Percentiles rank a stretch among this genome's conserved stretches.
Evolutionary conservation across 225 moss, liverwort and hornwort species (phyloP).

Genomic region (Lunularia cruciata): DNA sequence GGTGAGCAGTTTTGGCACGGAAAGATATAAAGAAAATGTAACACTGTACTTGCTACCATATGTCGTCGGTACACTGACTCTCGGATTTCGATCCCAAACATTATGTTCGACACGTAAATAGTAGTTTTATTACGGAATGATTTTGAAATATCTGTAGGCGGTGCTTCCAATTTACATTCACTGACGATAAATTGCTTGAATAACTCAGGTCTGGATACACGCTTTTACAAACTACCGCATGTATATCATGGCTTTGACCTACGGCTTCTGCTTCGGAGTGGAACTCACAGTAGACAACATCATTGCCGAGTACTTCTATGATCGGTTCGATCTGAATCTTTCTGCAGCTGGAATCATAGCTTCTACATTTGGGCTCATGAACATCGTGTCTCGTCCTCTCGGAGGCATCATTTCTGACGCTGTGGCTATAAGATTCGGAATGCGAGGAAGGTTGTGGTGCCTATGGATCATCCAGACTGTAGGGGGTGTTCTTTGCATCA

Average conservation of each 20-base stretch:
- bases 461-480: conserved; percentile 50
- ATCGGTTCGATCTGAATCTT: conserved; percentile 55
- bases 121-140: not conserved
- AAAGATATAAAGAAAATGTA: no score
- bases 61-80: not conserved
- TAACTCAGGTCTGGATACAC: conserved; percentile 8
- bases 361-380: conserved; percentile 55
- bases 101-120: not conserved
- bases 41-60: no score
- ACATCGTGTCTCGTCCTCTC: conserved; percentile 57
- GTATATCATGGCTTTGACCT: conserved; percentile 55
- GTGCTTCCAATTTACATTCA: not conserved
- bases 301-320: conserved; percentile 72
- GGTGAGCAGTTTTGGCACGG: conserved; percentile 27
- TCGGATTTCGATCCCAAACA: not conserved
- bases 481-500: conserved; percentile 52
- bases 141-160: not conserved
- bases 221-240: conserved; percentile 40
- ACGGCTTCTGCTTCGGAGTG: conserved; percentile 71
- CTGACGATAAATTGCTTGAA: not conserved
- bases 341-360: conserved; percentile 54
- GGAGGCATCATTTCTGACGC: conserved; percentile 58
- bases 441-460: conserved; percentile 68
- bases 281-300: conserved; percentile 75
- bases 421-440: conserved; percentile 38